phyloP scores from a whole-genome alignment of 164 flowering plant species.

The Tetracentron sinense region DNA sequence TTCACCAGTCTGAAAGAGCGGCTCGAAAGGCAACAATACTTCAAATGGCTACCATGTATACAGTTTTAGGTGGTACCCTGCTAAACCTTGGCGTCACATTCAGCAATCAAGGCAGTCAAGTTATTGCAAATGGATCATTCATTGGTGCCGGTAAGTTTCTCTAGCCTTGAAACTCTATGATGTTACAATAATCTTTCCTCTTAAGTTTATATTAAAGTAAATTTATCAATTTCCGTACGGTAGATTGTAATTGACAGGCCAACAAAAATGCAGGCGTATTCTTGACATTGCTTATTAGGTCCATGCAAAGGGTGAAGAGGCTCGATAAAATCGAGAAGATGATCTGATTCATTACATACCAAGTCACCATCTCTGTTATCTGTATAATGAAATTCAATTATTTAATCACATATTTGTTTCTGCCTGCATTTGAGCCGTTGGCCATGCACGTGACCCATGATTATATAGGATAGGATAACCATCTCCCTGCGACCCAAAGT shows the following conservation, averaged over 20 bases:
- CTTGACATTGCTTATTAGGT: conserved; percentile 49
- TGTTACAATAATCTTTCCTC: too few species aligned
- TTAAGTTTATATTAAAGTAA: too few species aligned
- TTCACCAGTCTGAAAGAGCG: conserved; percentile 79
- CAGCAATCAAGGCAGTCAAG: conserved; percentile 57
- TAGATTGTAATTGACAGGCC: background rate
- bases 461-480: too few species aligned
- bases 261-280: conserved; percentile 59
- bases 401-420: background rate
- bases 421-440: background rate
- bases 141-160: conserved; percentile 64
- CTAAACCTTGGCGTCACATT: conserved; percentile 70
- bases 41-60: conserved; percentile 89
- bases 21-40: conserved; percentile 76
- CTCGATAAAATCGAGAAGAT: conserved; percentile 84
- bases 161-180: background rate
- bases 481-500: background rate
- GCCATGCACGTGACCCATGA: background rate
- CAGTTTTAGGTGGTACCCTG: conserved; percentile 77
- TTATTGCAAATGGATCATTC: conserved; percentile 69
- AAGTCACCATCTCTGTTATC: background rate
- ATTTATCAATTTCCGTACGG: background rate
- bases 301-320: conserved; percentile 78
- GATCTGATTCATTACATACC: conserved; percentile 29
- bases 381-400: background rate